phyloP scores from a whole-genome alignment of 1,139 yeast genomes.

The Saccharomycopsis hybrid region DNA sequence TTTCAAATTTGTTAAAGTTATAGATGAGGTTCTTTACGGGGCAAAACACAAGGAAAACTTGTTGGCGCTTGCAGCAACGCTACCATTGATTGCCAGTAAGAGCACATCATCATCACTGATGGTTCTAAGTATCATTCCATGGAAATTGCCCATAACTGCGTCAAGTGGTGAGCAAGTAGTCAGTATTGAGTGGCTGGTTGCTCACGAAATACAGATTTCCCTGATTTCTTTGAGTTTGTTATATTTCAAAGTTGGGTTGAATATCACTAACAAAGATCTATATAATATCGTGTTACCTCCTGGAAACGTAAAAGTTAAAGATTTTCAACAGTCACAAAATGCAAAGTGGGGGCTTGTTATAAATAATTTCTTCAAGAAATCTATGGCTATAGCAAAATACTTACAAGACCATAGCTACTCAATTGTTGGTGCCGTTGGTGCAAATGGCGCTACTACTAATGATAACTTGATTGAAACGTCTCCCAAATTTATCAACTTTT shows the following conservation, averaged over 20 bases:
- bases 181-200: slow-evolving; percentile 9
- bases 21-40: not conserved
- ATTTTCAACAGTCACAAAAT: no score
- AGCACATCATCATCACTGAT: no score
- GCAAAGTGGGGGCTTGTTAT: slow-evolving; percentile 14
- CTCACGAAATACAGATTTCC: slow-evolving; percentile 13
- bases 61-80: not conserved
- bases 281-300: slow-evolving; percentile 1
- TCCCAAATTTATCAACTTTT: slow-evolving; percentile 11
- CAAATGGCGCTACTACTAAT: not conserved
- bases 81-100: no score
- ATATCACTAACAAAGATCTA: slow-evolving; percentile 5
- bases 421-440: no score
- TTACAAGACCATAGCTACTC: no score
- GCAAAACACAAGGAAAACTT: not conserved
- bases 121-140: no score
- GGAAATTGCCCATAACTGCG: slow-evolving; percentile 17
- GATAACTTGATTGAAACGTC: slow-evolving; percentile 13
- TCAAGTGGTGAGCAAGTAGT: not conserved
- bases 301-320: not conserved
- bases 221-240: slow-evolving; percentile 9
- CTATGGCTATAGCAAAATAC: slow-evolving; percentile 8
- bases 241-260: slow-evolving; percentile 11
- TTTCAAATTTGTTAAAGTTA: slow-evolving; percentile 1
- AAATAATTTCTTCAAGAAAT: slow-evolving; percentile 17